Evolutionary conservation across 2,329 filamentous ascomycete genomes (phyloP), one percentile per base, ranked within the genome.

Genomic region (Claviceps maximensis): DNA sequence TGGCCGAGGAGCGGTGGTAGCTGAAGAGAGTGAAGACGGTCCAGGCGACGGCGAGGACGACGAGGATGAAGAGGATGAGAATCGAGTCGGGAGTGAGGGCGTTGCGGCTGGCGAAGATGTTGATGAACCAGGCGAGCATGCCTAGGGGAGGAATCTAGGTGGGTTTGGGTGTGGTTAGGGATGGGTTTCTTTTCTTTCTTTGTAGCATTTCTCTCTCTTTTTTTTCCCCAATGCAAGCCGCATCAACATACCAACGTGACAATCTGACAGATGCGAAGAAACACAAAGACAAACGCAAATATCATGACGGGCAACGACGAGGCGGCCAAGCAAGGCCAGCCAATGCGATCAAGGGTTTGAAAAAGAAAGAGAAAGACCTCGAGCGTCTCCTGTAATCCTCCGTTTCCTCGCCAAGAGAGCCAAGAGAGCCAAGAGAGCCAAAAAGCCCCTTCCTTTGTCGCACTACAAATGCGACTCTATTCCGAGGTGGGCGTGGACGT

Each of bases 11-110:
- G 54, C 80, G 79, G 71, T 82, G 78, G 73, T 84, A 85, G 65
- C 71, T 75, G 74, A 85, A 82, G 56, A 86, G 73, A 8, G 82
- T 85, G 64, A 76, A 76, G 68, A 84, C 67, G 57, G 78, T 70
- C 82, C 82, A 86, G 55, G 78, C 79, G 52, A 78, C 72, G 36
- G 72, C 82, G 52, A 86, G 74, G 19, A 82, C 77, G 25, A 77
- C 78, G 56, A 83, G 78, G 70, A 85, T 83, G 74, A 85, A 85
- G 59, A 84, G 73, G 58, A 84, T 71, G 55, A 86, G 77, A 65
- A 84, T 76, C 64, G 78, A 79, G 65, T 74, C 70, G 25, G 82
- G 82, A 0, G 81, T 82, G 50, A 84, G 71, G 55, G 71, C 63
- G 67, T 84, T 83, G 60, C 66, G 61, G 51, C 69, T 63, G 60